Percentiles rank a stretch among this genome's conserved stretches.
Conservation (phyloP, 768 basidiomycete species). For the Tephrocybe rancida region DNA sequence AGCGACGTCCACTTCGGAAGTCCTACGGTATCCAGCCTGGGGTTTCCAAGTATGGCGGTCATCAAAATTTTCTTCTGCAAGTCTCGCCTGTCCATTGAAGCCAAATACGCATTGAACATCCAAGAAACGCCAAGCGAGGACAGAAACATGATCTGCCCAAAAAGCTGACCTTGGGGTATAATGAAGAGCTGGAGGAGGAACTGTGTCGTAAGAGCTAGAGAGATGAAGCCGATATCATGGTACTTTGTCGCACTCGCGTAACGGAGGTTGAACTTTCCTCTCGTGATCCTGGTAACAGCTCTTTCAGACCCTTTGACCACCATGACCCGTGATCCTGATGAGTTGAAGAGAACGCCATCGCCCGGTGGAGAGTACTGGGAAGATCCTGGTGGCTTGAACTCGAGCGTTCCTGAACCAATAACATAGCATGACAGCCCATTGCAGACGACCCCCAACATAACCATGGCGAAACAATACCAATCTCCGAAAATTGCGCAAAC, state of each 20-base stretch:
- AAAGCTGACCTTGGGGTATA: conserved; percentile 31
- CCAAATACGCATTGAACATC: conserved; percentile 30
- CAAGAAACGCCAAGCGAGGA: conserved; percentile 28
- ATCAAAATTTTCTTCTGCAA: not conserved
- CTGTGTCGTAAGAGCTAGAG: conserved; percentile 29
- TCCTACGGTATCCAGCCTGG: not conserved
- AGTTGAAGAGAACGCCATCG: conserved; percentile 23
- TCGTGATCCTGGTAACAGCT: conserved; percentile 26
- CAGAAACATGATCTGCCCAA: conserved; percentile 34
- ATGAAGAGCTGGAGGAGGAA: conserved; percentile 35
- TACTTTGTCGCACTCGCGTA: conserved; percentile 14
- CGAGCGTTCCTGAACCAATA: no score
- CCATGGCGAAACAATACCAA: conserved; percentile 33
- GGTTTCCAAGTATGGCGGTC: not conserved
- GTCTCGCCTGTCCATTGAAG: not conserved
- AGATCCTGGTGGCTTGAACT: no score
- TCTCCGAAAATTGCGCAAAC: conserved; percentile 26
- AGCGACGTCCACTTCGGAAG: conserved; percentile 1
- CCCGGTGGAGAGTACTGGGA: conserved; percentile 11
- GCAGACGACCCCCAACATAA: conserved; percentile 32
- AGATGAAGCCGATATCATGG: conserved; percentile 18
- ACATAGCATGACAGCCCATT: conserved; percentile 27
- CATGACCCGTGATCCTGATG: conserved; percentile 11
- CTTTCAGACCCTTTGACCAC: conserved; percentile 26
- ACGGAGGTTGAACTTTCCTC: conserved; percentile 23